A percentile compares a stretch with the other conserved stretches of the same genome.
Conservation (phyloP, 1,139 yeast genomes). For the Blastobotrys petasosporus region DNA sequence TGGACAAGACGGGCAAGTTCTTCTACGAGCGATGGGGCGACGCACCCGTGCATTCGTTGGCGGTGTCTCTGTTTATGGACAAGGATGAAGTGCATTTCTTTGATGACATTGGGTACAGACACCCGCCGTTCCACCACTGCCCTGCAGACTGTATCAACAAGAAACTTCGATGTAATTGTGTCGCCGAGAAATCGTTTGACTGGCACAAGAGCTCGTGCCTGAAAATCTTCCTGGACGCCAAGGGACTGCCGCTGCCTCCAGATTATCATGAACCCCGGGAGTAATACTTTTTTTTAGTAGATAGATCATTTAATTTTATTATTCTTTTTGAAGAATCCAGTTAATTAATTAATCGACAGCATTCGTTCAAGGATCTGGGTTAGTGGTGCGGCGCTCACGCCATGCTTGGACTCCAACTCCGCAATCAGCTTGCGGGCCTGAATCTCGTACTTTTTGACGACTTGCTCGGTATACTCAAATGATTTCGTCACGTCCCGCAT, state of each 20-base stretch:
- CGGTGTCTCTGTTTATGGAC: slow-evolving; percentile 65
- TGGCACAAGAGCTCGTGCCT: slow-evolving; percentile 26
- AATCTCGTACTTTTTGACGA: slow-evolving; percentile 18
- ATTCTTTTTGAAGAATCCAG: slow-evolving; percentile 1
- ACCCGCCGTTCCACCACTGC: slow-evolving; percentile 70
- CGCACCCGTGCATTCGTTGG: slow-evolving; percentile 86
- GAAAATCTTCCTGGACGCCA: slow-evolving; percentile 20
- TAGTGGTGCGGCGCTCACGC: slow-evolving; percentile 15
- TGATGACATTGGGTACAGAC: slow-evolving; percentile 75
- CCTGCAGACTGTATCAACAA: slow-evolving; percentile 38
- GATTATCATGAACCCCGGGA: slow-evolving; percentile 11
- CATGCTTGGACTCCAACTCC: slow-evolving; percentile 11
- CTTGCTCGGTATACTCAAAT: slow-evolving; percentile 36
- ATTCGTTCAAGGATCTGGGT: slow-evolving; percentile 16
- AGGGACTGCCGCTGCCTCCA: slow-evolving; percentile 11
- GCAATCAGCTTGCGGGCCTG: slow-evolving; percentile 19
- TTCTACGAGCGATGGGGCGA: slow-evolving; percentile 97
- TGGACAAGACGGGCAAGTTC: slow-evolving; percentile 78
- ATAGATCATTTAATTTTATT: not conserved
- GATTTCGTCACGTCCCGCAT: slow-evolving; percentile 41
- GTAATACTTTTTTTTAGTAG: not conserved
- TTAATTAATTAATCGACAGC: slow-evolving; percentile 9
- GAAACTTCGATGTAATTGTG: slow-evolving; percentile 22
- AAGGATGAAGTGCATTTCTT: slow-evolving; percentile 66
- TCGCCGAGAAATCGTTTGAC: slow-evolving; percentile 22